A percentile compares a stretch with the other conserved stretches of the same genome.
Conservation (phyloP, 805 yeast genomes). For the Kodamaea neixiangensis region DNA sequence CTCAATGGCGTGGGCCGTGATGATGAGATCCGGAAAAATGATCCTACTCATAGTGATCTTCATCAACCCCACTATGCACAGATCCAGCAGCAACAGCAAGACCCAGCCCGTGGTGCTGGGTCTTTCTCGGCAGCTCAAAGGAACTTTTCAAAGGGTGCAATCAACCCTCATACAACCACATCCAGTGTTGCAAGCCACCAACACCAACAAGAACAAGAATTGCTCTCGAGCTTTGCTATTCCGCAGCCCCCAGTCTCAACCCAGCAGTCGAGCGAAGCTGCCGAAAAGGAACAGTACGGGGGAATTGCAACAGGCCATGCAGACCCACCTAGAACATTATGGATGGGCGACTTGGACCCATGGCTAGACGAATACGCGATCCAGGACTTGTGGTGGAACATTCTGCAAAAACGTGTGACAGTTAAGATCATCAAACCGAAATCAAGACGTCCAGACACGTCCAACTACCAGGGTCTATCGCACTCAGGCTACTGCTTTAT, state of each 20-base stretch:
- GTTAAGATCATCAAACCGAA: slow-evolving; percentile 66
- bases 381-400: slow-evolving; percentile 57
- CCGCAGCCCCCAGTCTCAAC: slow-evolving; percentile 46
- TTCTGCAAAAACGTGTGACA: slow-evolving; percentile 54
- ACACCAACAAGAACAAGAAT: slow-evolving; percentile 46
- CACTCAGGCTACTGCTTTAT: slow-evolving; percentile 74
- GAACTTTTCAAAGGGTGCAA: not conserved
- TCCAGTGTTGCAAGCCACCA: slow-evolving; percentile 41
- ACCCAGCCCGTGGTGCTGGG: not conserved
- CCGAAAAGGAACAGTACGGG: slow-evolving; percentile 18
- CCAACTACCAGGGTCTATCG: slow-evolving; percentile 25
- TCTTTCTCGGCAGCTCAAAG: not conserved
- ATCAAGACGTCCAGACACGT: slow-evolving; percentile 21
- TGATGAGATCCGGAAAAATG: not conserved
- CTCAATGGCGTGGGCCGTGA: not conserved
- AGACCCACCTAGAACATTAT: slow-evolving; percentile 67
- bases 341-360: slow-evolving; percentile 91
- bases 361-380: slow-evolving; percentile 68
- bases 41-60: not conserved
- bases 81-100: not conserved
- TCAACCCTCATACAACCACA: slow-evolving; percentile 12
- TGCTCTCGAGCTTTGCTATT: slow-evolving; percentile 38
- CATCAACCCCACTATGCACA: not conserved
- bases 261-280: slow-evolving; percentile 36
- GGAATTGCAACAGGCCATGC: slow-evolving; percentile 13